A percentile compares a stretch with the other conserved stretches of the same genome.
These are phyloP conservation scores for Orbilia quercus DNA, from an alignment of 2,329 filamentous ascomycete species.

Conservation along the genomic window DNA sequence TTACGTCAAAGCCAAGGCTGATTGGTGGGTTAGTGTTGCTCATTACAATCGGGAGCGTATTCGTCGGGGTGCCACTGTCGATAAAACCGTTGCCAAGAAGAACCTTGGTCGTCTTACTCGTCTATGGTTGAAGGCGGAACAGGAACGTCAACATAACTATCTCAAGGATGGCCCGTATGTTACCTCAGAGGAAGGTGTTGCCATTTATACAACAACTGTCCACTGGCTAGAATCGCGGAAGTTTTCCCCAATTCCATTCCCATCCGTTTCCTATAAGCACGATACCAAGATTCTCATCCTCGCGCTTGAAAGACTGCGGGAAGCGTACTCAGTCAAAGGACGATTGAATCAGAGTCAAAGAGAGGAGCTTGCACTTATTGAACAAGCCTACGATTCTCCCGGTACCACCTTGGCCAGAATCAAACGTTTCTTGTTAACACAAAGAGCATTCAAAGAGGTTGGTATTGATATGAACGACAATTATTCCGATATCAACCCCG, in stretches of 20 bases:
- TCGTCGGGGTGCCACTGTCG: slow-evolving; percentile 92
- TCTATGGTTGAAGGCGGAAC: slow-evolving; percentile 97
- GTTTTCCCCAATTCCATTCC: slow-evolving; percentile 98
- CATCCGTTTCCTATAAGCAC: slow-evolving; percentile 98
- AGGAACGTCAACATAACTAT: slow-evolving; percentile 98
- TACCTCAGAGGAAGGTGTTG: slow-evolving; percentile 96
- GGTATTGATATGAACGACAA: slow-evolving; percentile 99
- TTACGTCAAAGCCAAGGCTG: slow-evolving; percentile 98
- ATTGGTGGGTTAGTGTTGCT: slow-evolving; percentile 99
- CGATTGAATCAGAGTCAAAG: slow-evolving; percentile 96
- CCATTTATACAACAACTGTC: slow-evolving; percentile 98
- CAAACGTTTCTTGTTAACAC: slow-evolving; percentile 95
- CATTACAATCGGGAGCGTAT: slow-evolving; percentile 99
- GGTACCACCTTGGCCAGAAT: slow-evolving; percentile 95
- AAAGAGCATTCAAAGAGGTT: slow-evolving; percentile 98
- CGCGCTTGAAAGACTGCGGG: slow-evolving; percentile 88
- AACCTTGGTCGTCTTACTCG: slow-evolving; percentile 94
- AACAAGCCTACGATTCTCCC: slow-evolving; percentile 97
- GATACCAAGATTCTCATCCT: slow-evolving; percentile 99
- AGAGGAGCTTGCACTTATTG: slow-evolving; percentile 94
- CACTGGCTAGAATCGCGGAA: slow-evolving; percentile 99
- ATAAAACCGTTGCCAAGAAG: slow-evolving; percentile 99
- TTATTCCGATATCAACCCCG: slow-evolving; percentile 98
- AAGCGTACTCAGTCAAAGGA: slow-evolving; percentile 97
- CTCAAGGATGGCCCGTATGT: slow-evolving; percentile 99